Evolutionary conservation across 352 stramenopile genomes (phyloP), one percentile per base, ranked within the genome.

Genomic region (Pythium insidiosum): DNA sequence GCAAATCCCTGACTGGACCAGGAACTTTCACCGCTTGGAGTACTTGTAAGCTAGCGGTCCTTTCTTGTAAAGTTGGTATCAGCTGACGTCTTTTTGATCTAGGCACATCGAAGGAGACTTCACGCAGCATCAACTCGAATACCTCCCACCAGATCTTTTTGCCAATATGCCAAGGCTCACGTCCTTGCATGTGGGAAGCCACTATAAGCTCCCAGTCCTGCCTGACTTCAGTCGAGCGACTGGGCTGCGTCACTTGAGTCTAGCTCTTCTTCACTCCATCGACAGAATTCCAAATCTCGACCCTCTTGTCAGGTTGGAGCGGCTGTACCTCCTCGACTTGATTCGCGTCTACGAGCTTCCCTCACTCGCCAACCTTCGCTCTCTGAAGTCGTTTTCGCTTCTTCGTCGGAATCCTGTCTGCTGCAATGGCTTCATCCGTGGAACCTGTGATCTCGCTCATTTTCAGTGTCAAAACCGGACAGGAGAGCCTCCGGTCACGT

Each of bases 371-470:
- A 16, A 38, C 11, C 36, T 61, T 1, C 2, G 20, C 9, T 28
- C 28, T 6, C 43, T 62, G 16, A 43, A 44, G 3, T 35, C 3
- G 3, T 48, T 63, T 18, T 31, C 43, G 21, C 26, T 58, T 22
- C 29, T 38, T 13, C 16, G 24, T 9, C 43, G 54, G 9, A 53
- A 50, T n/a, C 26, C 54, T 15, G 28, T 58, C 25, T 63, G 54
- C 39, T 63, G 54, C 43, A 63, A 63, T 23, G 53, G 53, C 16
- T 61, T 53, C 21, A 2, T 60, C 11, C 36, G 16, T 4, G 53
- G 38, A 24, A 34, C 9, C 13, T 61, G 53, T 29, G 53, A 61
- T 26, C 33, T 61, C 3, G 33, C 29, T 13, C 15, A 42, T 12
- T 49, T 42, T 19, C 38, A 18, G 2, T 59, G 51, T 38, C 29